phyloP scores from a whole-genome alignment of 257 asterid species.

The Eustoma russellianum region DNA sequence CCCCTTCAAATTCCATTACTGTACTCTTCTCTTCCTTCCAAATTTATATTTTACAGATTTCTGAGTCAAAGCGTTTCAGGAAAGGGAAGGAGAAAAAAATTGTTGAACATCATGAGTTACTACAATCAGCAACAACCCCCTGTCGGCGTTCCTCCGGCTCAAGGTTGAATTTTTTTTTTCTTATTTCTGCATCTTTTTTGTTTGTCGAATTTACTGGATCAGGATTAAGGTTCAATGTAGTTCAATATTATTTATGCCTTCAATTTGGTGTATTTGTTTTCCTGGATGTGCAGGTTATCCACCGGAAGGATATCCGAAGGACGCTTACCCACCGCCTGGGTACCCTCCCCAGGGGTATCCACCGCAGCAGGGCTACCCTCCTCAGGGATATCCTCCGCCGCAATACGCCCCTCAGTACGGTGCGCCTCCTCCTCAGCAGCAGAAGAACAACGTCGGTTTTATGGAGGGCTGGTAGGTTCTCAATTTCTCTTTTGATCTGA shows the following conservation, averaged over 20 bases:
- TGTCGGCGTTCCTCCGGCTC: slow-evolving; percentile 28
- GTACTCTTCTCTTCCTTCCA: too few species aligned
- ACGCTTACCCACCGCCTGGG: slow-evolving; percentile 35
- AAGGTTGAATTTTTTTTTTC: slow-evolving; percentile 17
- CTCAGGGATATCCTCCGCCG: slow-evolving; percentile 29
- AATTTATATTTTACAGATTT: too few species aligned
- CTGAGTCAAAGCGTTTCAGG: too few species aligned
- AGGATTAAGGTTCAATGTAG: background rate
- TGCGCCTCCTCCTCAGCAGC: slow-evolving; percentile 33
- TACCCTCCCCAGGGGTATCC: slow-evolving; percentile 40
- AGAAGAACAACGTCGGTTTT: slow-evolving; percentile 11
- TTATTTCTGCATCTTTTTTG: background rate
- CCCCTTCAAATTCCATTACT: too few species aligned
- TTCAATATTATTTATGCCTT: background rate
- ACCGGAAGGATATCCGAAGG: slow-evolving; percentile 28
- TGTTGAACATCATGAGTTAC: slow-evolving; percentile 21
- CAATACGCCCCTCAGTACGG: slow-evolving; percentile 37
- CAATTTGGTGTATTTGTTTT: background rate
- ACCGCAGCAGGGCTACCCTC: slow-evolving; percentile 18
- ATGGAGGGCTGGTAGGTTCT: slow-evolving; percentile 26
- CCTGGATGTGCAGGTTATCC: slow-evolving; percentile 30
- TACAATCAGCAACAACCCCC: slow-evolving; percentile 34
- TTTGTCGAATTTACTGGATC: slow-evolving; percentile 7
- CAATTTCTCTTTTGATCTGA: too few species aligned
- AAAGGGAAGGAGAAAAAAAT: too few species aligned